Evolutionary conservation across 2,329 filamentous ascomycete genomes (phyloP), one percentile per base, ranked within the genome.

Genomic region (Trichoderma aggressivum): DNA sequence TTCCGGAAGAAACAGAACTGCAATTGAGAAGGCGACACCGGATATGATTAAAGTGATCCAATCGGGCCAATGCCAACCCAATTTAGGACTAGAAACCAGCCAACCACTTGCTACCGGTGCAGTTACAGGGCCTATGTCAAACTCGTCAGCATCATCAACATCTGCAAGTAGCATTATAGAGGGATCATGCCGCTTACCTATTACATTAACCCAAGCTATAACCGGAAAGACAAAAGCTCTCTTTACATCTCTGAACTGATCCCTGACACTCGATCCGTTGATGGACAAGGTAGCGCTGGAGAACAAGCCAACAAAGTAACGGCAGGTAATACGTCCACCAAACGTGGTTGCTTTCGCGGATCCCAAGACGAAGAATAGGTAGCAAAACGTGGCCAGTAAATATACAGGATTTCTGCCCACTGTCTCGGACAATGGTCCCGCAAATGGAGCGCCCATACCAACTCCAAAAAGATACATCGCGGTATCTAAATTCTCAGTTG

Each of bases 381-480:
- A 86, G 18, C 83, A 75, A 18, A 78, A 79, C 16, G 86, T 77
- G 0, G 86, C 84, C 24, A 78, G 75, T 5, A 86, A 79, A 72
- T 87, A 87, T 2, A 85, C 82, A 0, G 81, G 81, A 72, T 86
- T 87, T 30, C 84, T 80, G 5, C 84, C 84, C 7, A 83, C 76
- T 5, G 83, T 84, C 74, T 86, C 85, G 1, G 83, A 86, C 12
- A 85, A 76, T 0, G 85, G 86, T 2, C 84, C 85, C 7, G 82
- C 82, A 60, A 87, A 80, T 1, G 86, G 78, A 1, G 84, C 81
- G 5, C 86, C 85, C 10, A 78, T 77, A 0, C 84, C 85, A 70
- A 87, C 85, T 1, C 84, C 85, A 34, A 86, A 79, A 7, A 86
- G 77, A 70, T 84, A 83, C 73, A 85, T 76, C 72, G 82, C 82